Evolutionary conservation across 2,329 filamentous ascomycete genomes (phyloP).

Genomic region (Cucurbitaria berberidis): DNA sequence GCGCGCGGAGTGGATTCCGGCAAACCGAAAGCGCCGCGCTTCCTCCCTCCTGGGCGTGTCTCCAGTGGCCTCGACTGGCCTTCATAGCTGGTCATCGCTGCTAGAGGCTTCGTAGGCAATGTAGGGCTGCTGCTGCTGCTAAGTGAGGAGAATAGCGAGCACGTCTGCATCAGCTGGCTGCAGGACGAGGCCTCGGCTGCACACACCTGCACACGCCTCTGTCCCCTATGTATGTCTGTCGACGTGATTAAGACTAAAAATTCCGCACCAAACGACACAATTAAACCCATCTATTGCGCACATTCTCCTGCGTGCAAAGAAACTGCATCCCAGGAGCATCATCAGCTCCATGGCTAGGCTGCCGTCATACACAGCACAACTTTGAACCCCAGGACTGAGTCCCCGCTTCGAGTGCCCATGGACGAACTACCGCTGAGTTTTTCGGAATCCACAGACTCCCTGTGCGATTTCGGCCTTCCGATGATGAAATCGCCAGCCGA

Average conservation of each 20-base stretch:
- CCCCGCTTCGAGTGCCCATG: slow-evolving; percentile 31
- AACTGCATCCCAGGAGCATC: slow-evolving; percentile 12
- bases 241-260: slow-evolving; percentile 30
- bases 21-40: slow-evolving; percentile 16
- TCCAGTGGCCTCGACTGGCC: slow-evolving; percentile 29
- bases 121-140: too few species aligned
- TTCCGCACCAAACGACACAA: slow-evolving; percentile 20
- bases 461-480: slow-evolving; percentile 19
- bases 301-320: slow-evolving; percentile 33
- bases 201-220: slow-evolving; percentile 17
- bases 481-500: slow-evolving; percentile 10
- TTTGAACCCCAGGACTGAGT: slow-evolving; percentile 31
- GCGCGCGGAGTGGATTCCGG: slow-evolving; percentile 24
- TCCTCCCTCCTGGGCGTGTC: slow-evolving; percentile 10
- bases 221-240: slow-evolving; percentile 25
- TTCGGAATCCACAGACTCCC: slow-evolving; percentile 33
- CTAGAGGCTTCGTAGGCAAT: slow-evolving; percentile 19
- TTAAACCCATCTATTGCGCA: slow-evolving; percentile 17
- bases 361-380: slow-evolving; percentile 12
- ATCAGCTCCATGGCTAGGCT: slow-evolving; percentile 14
- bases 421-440: slow-evolving; percentile 28
- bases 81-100: slow-evolving; percentile 7
- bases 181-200: slow-evolving; percentile 2
- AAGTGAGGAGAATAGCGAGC: slow-evolving; percentile 10
- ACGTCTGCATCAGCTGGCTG: slow-evolving; percentile 3